Evolutionary conservation across 1,284 basidiomycete species (phyloP).

Genomic region (Bjerkandera adusta): DNA sequence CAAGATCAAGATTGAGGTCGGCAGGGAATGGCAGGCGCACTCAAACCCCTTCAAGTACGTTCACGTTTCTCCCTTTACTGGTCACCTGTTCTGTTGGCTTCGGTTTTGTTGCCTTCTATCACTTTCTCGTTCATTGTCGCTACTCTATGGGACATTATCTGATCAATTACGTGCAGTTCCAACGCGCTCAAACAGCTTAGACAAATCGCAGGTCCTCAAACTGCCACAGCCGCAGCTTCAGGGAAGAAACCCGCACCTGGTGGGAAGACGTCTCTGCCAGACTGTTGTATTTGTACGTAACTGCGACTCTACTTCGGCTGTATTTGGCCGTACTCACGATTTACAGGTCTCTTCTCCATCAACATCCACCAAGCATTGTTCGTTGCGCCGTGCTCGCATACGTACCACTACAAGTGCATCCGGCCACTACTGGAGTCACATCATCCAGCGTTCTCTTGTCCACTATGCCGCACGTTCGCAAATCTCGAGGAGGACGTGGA

Average conservation of each 20-base stretch:
- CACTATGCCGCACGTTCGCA: conserved; percentile 90
- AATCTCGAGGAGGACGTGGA: conserved; percentile 97
- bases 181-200: conserved; percentile 82
- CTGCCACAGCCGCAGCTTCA: conserved; percentile 18
- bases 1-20: conserved; percentile 93
- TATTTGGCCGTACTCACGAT: background rate
- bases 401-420: conserved; percentile 99
- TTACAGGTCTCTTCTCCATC: conserved; percentile 82
- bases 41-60: conserved; percentile 96
- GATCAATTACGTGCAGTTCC: too few species aligned
- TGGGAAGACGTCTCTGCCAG: conserved; percentile 65
- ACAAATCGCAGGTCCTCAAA: conserved; percentile 53
- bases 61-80: background rate
- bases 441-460: conserved; percentile 93
- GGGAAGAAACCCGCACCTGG: conserved; percentile 31
- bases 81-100: background rate
- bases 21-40: conserved; percentile 86
- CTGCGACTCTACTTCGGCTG: background rate
- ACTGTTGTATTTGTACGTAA: conserved; percentile 90
- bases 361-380: conserved; percentile 96
- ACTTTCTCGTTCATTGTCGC: conserved; percentile 7
- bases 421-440: conserved; percentile 85
- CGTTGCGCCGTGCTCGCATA: conserved; percentile 95
- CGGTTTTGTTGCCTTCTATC: conserved; percentile 7
- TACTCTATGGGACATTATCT: conserved; percentile 2